phyloP scores from a whole-genome alignment of 495 filamentous ascomycete genomes.

The Aspergillus biplanus region DNA sequence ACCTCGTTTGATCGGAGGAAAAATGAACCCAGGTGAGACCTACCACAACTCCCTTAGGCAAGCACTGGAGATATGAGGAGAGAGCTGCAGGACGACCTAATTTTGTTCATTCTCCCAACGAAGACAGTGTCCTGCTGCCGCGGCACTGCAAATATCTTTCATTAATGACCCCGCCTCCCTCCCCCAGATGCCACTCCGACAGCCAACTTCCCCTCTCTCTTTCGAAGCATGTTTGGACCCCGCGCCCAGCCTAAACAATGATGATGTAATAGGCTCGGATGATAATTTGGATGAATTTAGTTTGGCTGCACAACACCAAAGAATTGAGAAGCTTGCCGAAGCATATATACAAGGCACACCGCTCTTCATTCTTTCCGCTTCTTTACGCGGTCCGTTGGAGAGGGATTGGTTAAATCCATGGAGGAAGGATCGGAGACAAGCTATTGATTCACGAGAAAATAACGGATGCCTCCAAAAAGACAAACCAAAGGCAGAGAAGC shows the following conservation, averaged over 20 bases:
- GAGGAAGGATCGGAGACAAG: conserved; percentile 41
- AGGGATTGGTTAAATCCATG: conserved; percentile 69
- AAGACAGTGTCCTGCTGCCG: conserved; percentile 28
- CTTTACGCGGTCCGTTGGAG: conserved; percentile 65
- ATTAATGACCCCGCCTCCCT: conserved; percentile 25
- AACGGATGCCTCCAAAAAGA: neutral
- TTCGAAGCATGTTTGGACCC: conserved; percentile 53
- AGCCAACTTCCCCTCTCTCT: conserved; percentile 43
- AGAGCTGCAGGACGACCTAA: conserved; percentile 7
- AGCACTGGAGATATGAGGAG: conserved; percentile 34
- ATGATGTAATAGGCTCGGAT: conserved; percentile 60
- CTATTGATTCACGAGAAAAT: neutral
- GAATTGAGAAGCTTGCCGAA: conserved; percentile 62
- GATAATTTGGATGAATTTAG: conserved; percentile 54
- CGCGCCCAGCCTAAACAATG: conserved; percentile 37
- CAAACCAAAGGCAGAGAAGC: conserved; percentile 9
- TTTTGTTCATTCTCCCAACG: conserved; percentile 15
- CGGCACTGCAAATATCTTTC: conserved; percentile 22
- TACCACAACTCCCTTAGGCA: neutral
- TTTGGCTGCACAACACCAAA: conserved; percentile 53
- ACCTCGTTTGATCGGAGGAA: conserved; percentile 15
- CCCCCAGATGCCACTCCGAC: conserved; percentile 43
- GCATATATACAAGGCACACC: conserved; percentile 61
- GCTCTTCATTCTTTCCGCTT: conserved; percentile 63
- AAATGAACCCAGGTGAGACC: neutral